Base-by-base conservation (phyloP, 306 rosid species). In the Cucumis cinereus region DNA sequence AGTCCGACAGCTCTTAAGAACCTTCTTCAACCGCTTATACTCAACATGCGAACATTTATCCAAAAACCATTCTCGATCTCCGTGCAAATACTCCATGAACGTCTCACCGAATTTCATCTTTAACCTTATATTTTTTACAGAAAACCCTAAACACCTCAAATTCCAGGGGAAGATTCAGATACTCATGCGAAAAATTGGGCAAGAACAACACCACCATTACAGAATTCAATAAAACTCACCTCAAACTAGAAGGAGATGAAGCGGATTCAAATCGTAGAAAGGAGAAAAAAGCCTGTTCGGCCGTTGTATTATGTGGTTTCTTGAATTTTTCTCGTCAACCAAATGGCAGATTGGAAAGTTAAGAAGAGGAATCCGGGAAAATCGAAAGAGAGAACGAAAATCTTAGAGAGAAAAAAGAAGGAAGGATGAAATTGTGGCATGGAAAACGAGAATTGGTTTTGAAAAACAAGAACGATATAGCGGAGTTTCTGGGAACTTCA, bases 21-120 rank as follows among this genome's bases (percentile, higher is more conserved):
- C 98, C n/a, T 88, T 88, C 84, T 93, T 93, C 38, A 93, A 81
- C 75, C 88, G 81, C 77, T 86, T 83, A 33, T 91, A 93, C 79
- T 91, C 96, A 10, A 93, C 86, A 72, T 91, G 87, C 0, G 87
- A 88, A 79, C 92, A 87, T 64, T 91, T 86, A 16, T 86, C 93
- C 80, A 90, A 20, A 30, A 85, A 74, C 74, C 82, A 23, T 53
- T 86, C 89, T 35, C 78, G 73, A 82, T 91, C 97, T 28, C 86
- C 93, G 49, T 82, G 86, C 75, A 88, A 85, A 50, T 87, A 93
- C 84, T 91, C 96, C 43, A 54, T 77, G 50, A 86, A 93, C 10
- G 85, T 81, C 50, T 78, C 89, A 2, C 96, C 98, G 78, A 91
- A 93, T 85, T 93, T 93, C 98, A 88, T 93, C 23, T 38, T 47